Conservation (phyloP, 1,284 basidiomycete genomes). For the Tranzscheliella williamsii region DNA sequence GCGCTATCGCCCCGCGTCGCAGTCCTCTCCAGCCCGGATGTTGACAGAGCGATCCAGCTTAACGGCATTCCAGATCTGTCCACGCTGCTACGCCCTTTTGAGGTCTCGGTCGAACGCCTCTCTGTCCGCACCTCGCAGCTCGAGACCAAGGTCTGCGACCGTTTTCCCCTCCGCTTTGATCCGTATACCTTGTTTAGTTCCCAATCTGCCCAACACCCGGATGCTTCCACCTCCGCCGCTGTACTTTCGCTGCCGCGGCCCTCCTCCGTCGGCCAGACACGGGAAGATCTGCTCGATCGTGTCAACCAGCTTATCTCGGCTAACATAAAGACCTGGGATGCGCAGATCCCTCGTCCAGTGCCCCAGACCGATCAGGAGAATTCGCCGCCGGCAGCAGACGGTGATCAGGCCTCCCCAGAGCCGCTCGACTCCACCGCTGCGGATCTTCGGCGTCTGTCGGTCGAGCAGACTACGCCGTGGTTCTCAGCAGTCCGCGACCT, state of each 20-base stretch:
- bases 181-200: slow-evolving; percentile 36
- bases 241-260: slow-evolving; percentile 1
- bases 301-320: slow-evolving; percentile 40
- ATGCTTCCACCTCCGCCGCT: too few relatives aligned
- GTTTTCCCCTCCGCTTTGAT: slow-evolving; percentile 55
- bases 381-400: background rate
- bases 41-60: slow-evolving; percentile 27
- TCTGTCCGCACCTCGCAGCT: slow-evolving; percentile 56
- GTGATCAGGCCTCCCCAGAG: background rate
- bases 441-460: slow-evolving; percentile 6
- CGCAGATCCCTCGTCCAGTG: slow-evolving; percentile 3
- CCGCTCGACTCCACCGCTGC: background rate
- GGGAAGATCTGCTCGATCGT: slow-evolving; percentile 32
- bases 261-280: slow-evolving; percentile 6
- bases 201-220: background rate
- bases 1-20: slow-evolving; percentile 53
- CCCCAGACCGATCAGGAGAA: background rate
- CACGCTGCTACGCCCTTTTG: slow-evolving; percentile 51
- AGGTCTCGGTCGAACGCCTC: slow-evolving; percentile 36
- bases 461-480: slow-evolving; percentile 44
- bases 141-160: slow-evolving; percentile 37
- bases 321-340: slow-evolving; percentile 42
- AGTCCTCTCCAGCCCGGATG: slow-evolving; percentile 50
- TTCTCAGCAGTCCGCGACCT: slow-evolving; percentile 39
- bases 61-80: slow-evolving; percentile 47